Evolutionary conservation across 2,329 filamentous ascomycete species (phyloP).

Genomic region (Trichophyton equinum): DNA sequence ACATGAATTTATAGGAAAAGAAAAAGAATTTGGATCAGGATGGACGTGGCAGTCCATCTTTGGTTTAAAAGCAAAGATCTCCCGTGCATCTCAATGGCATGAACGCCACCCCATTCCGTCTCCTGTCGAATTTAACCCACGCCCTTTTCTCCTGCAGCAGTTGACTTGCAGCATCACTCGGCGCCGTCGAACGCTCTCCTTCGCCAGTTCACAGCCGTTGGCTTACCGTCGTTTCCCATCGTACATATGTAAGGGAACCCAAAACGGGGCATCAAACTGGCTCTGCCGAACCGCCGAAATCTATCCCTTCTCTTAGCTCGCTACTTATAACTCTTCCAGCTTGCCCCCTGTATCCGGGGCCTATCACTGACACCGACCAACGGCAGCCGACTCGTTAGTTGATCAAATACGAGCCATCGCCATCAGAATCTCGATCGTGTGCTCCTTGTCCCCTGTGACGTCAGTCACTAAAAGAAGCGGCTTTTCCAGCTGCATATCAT

Average conservation of each 20-base stretch:
- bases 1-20: background rate
- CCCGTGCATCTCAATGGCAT: background rate
- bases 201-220: background rate
- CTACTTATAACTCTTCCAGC: background rate
- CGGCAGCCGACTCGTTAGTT: too few relatives aligned
- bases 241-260: background rate
- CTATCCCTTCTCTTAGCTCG: background rate
- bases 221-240: background rate
- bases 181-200: background rate
- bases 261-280: background rate
- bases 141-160: background rate
- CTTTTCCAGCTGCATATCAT: background rate
- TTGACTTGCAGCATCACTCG: background rate
- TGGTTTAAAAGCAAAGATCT: background rate
- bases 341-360: background rate
- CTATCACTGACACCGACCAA: too few relatives aligned
- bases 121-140: background rate
- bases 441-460: background rate
- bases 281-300: too few relatives aligned
- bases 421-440: background rate
- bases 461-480: background rate
- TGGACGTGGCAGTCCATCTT: constrained; percentile 1
- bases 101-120: background rate
- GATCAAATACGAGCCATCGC: background rate
- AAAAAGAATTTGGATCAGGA: background rate